A percentile compares a stretch with the other conserved stretches of the same genome.
phyloP scores from a whole-genome alignment of 2,329 filamentous ascomycete genomes.

The Pyrenophora teres region DNA sequence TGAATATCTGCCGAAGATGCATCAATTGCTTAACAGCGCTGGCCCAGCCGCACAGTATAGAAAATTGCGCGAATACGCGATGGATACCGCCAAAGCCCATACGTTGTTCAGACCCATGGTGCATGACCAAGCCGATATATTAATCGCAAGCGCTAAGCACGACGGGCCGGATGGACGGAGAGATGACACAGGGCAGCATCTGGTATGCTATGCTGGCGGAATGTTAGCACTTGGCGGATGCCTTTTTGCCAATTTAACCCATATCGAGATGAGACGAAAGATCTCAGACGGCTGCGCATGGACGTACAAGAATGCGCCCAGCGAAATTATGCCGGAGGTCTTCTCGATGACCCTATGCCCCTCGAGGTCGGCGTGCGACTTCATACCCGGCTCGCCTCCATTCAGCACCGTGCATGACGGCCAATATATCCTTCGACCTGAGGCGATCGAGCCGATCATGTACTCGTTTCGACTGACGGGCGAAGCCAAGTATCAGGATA shows the following conservation, averaged over 20 bases:
- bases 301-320: constrained; percentile 61
- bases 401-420: constrained; percentile 48
- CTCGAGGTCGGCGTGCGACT: constrained; percentile 46
- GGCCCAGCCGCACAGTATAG: constrained; percentile 55
- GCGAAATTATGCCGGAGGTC: constrained; percentile 65
- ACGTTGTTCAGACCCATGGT: constrained; percentile 57
- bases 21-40: constrained; percentile 52
- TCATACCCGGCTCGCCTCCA: constrained; percentile 44
- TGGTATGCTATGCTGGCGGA: constrained; percentile 65
- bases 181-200: constrained; percentile 58
- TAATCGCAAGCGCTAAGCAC: constrained; percentile 47
- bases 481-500: constrained; percentile 52
- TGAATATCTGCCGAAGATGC: constrained; percentile 53
- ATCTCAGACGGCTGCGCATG: constrained; percentile 65
- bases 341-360: constrained; percentile 45
- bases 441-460: constrained; percentile 65
- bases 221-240: constrained; percentile 65
- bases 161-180: constrained; percentile 39
- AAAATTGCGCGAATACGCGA: constrained; percentile 61
- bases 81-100: constrained; percentile 50
- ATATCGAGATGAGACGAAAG: constrained; percentile 61
- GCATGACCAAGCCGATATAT: constrained; percentile 51
- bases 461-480: constrained; percentile 65
- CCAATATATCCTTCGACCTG: constrained; percentile 56
- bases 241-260: constrained; percentile 57